These are phyloP conservation scores for Alternaria longipes DNA, from an alignment of 2,329 filamentous ascomycete species.

Conservation along the genomic window DNA sequence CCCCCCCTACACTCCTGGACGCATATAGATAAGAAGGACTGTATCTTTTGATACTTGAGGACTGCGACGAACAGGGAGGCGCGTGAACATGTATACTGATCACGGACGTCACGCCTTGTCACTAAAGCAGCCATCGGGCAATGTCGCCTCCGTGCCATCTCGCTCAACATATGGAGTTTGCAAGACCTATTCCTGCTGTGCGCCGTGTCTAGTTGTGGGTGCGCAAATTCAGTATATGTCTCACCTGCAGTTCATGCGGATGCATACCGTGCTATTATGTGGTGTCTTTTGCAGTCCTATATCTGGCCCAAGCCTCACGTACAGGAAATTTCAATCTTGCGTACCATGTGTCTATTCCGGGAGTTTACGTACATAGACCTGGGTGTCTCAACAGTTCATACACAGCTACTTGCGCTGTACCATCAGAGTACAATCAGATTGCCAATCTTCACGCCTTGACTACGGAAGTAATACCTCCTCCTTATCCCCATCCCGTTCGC, in stretches of 20 bases:
- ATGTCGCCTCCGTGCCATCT: no score
- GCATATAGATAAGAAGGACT: no score
- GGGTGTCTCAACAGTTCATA: background rate
- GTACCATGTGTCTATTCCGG: background rate
- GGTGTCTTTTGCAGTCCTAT: no score
- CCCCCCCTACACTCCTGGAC: background rate
- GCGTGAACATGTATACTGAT: background rate
- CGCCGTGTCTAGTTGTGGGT: no score
- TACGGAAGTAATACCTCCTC: constrained; percentile 81
- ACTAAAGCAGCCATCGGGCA: background rate
- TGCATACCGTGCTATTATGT: background rate
- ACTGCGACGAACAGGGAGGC: background rate
- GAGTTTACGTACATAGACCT: background rate
- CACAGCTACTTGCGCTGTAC: background rate
- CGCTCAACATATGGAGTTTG: no score
- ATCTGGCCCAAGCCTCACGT: no score
- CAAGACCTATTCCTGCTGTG: no score
- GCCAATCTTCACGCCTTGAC: constrained; percentile 78
- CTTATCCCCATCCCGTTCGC: constrained; percentile 78
- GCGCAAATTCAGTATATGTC: no score
- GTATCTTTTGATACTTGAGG: no score
- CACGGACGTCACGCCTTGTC: background rate
- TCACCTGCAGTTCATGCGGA: background rate
- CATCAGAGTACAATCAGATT: constrained; percentile 75
- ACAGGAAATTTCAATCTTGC: no score